Conservation (phyloP, 768 basidiomycete genomes). For the Daedaleopsis sinensis region DNA sequence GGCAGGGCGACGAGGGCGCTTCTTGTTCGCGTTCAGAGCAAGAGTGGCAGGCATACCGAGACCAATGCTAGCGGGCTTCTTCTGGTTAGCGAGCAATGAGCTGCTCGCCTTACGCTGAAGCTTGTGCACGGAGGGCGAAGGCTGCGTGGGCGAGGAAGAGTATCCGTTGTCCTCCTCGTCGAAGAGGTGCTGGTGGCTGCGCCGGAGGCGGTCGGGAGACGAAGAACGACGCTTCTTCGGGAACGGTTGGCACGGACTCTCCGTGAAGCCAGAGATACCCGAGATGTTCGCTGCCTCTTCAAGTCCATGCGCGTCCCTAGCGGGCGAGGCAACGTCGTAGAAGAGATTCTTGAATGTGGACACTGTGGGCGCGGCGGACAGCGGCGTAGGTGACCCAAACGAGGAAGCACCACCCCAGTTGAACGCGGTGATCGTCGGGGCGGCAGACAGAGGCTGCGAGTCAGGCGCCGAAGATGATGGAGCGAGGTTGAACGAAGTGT, state of each 20-base stretch:
- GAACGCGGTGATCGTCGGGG: conserved; percentile 28
- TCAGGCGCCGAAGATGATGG: conserved; percentile 35
- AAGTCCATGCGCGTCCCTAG: conserved; percentile 27
- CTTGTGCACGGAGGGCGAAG: conserved; percentile 51
- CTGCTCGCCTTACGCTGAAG: conserved; percentile 45
- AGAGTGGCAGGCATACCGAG: conserved; percentile 49
- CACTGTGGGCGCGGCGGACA: conserved; percentile 55
- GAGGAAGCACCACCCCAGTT: conserved; percentile 18
- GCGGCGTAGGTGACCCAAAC: conserved; percentile 30
- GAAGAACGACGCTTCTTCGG: conserved; percentile 36
- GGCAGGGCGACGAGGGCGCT: conserved; percentile 65
- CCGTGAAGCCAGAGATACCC: conserved; percentile 32
- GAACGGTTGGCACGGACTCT: conserved; percentile 44
- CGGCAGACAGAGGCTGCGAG: conserved; percentile 31
- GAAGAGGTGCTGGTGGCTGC: conserved; percentile 20
- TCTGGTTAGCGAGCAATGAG: conserved; percentile 41
- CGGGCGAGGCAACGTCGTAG: conserved; percentile 56
- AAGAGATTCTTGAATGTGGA: conserved; percentile 64
- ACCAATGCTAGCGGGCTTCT: conserved; percentile 55
- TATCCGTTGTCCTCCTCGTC: conserved; percentile 38
- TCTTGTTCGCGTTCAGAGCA: conserved; percentile 47
- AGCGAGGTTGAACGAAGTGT: conserved; percentile 50
- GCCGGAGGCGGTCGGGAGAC: conserved; percentile 29
- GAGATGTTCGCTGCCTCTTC: conserved; percentile 14
- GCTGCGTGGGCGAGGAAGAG: conserved; percentile 51